Evolutionary conservation across 768 basidiomycete species (phyloP), one percentile per base, ranked within the genome.

Genomic region (Cytidiella melzeri): DNA sequence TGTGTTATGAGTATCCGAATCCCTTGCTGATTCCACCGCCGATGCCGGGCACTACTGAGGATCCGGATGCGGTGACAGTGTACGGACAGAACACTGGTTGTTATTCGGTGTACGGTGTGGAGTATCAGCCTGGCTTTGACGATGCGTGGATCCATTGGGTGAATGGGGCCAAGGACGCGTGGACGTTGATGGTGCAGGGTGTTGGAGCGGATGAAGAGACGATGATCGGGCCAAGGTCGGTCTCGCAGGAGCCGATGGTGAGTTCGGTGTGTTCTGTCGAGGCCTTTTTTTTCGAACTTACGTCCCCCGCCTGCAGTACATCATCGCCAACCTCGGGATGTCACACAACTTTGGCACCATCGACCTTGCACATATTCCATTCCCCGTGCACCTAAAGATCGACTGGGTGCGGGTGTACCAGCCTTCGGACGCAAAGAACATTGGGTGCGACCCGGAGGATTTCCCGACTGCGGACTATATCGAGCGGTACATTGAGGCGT

Each of bases 331-430:
- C 64, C 69, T 93, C 59, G 93, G 91, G 46, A 82, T 95, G 67
- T 92, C 90, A 3, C 67, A 71, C 46, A 88, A 86, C 64, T 96
- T 96, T 58, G 84, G 82, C 10, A 56, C 65, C 3, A 80, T 93
- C 44, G 84, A 96, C 67, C 73, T 89, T 43, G 66, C 75, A 15
- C 72, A 84, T 51, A 69, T 95, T 19, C 69, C 67, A 15, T 92
- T 90, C 69, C 92, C 92, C 6, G 61, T 67, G 49, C 63, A 70
- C 63, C 83, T 96, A 88, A 72, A 69, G 42, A 72, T 95, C 37
- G 91, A 96, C 62, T 96, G 85, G 69, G 80, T 97, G 47, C 80
- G 94, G 20, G 88, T 98, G 6, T 98, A 96, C 66, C 94, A 96
- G 62, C 80, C 80, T 2, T 70, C 75, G 59, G 65, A 79, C 53